Evolutionary conservation across 208 protist genomes (phyloP).

Genomic region (Leishmania aethiopica): DNA sequence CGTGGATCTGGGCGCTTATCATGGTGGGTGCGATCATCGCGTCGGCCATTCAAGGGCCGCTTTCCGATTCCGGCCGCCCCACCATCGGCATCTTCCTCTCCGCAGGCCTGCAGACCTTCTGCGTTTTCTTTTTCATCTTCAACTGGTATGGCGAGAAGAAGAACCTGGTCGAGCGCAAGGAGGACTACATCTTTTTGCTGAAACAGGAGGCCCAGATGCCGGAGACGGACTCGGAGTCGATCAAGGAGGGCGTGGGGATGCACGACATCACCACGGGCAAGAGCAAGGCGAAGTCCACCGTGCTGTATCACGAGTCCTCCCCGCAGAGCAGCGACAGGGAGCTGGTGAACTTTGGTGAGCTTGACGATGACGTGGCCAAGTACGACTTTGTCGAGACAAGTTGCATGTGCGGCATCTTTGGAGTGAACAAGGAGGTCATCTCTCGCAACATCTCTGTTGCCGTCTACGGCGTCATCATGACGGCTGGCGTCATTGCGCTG

Average conservation of each 20-base stretch:
- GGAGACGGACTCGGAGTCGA: slow-evolving; percentile 3
- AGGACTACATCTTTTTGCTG: slow-evolving; percentile 41
- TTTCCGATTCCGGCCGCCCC: slow-evolving; percentile 40
- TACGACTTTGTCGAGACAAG: not conserved
- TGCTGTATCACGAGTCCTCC: not conserved
- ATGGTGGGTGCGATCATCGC: slow-evolving; percentile 45
- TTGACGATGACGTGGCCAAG: not conserved
- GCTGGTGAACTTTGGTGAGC: not conserved
- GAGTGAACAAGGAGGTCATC: slow-evolving; percentile 42
- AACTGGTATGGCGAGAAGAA: slow-evolving; percentile 66
- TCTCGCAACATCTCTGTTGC: slow-evolving; percentile 29
- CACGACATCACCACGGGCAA: not conserved
- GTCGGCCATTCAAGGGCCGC: slow-evolving; percentile 41
- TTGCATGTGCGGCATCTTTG: slow-evolving; percentile 28
- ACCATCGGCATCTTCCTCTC: slow-evolving; percentile 47
- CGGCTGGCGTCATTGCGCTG: slow-evolving; percentile 32
- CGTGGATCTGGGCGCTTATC: slow-evolving; percentile 52
- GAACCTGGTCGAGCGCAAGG: slow-evolving; percentile 49
- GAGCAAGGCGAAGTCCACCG: not conserved
- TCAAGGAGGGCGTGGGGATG: not conserved
- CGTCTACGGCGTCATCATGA: slow-evolving; percentile 44
- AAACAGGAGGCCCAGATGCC: slow-evolving; percentile 26
- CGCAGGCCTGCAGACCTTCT: slow-evolving; percentile 36
- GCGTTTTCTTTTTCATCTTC: slow-evolving; percentile 42
- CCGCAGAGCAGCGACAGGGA: slow-evolving; percentile 3